Conservation (phyloP, 176 grass and related monocot genomes). For the Avena eriantha region DNA sequence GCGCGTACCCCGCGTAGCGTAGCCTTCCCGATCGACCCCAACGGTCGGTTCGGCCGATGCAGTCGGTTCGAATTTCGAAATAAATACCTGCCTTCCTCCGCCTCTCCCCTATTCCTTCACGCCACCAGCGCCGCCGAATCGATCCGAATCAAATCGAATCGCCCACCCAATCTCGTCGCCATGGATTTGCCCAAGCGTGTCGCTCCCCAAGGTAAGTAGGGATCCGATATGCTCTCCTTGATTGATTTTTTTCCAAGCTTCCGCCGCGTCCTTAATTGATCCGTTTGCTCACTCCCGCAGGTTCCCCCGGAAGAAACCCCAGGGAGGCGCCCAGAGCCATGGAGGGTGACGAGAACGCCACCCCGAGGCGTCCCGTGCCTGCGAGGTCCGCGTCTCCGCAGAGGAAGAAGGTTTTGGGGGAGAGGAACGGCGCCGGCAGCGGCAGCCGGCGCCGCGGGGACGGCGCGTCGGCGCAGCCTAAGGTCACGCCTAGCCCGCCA, state of each 20-base stretch:
- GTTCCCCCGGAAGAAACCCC: conserved; percentile 35
- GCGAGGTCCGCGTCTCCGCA: background rate
- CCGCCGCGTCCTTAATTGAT: background rate
- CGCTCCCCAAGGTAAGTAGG: conserved; percentile 24
- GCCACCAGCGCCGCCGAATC: background rate
- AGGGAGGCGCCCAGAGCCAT: background rate
- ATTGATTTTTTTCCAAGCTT: background rate
- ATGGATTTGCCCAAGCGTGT: conserved; percentile 44
- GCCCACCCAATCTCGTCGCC: conserved; percentile 3
- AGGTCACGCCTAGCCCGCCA: conserved; percentile 24
- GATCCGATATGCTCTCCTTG: background rate
- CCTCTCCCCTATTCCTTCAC: background rate
- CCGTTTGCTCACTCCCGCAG: background rate
- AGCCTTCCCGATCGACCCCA: background rate
- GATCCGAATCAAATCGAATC: background rate
- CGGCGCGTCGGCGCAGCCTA: background rate
- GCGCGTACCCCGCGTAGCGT: background rate
- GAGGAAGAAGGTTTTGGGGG: conserved; percentile 51
- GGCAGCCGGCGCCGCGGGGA: background rate
- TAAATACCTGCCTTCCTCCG: background rate
- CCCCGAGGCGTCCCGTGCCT: background rate
- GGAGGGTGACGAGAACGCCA: conserved; percentile 50
- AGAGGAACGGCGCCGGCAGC: conserved; percentile 30
- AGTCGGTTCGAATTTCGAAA: conserved; percentile 42
- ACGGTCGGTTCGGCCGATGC: conserved; percentile 32